Base-by-base conservation (phyloP, 1,284 basidiomycete species). In the Boletus albobrunnescens region DNA sequence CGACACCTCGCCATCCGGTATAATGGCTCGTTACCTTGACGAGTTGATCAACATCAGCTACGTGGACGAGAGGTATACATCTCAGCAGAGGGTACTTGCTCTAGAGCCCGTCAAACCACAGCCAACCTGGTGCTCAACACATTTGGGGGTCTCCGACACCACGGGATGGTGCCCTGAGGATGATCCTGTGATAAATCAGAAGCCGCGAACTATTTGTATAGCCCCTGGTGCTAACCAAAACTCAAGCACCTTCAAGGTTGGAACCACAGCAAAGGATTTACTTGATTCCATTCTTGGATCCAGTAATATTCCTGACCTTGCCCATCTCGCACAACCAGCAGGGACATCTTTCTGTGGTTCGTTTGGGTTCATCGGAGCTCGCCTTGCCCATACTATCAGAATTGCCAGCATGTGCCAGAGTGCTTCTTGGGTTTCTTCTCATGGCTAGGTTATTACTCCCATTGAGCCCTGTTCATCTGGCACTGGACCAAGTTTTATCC, bases 101-200 rank as follows among this genome's bases (percentile, higher is more conserved):
- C n/a, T 43, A 17, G 49, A 52, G 36, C 50, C 53, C 24, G 27
- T 53, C 12, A 51, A 50, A 26, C 56, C 58, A 4, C 59, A 51
- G n/a, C 51, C 58, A 13, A 26, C 52, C 17, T 52, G 41, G 16
- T 41, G 42, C 35, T 44, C 27, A n/a, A 36, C 46, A 19, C 41
- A 46, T 30, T 43, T 44, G 48, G 47, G 48, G 20, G 22, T 63
- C 13, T 49, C 56, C 23, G 39, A 47, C 16, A 24, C 49, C 4
- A 31, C 39, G 16, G 57, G 61, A 45, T 69, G 63, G 67, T 65
- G 58, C 36, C 67, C 67, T 2, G 46, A 56, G 37, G 55, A 54
- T 32, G 68, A 66, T 33, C 68, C 65, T 19, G 50, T 70, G 16
- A 33, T 70, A 37, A 63, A 67, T 27, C 59, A 49, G 43, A 67